Base-by-base conservation (phyloP, 345 rosid species). In the Rubroshorea leprosula region DNA sequence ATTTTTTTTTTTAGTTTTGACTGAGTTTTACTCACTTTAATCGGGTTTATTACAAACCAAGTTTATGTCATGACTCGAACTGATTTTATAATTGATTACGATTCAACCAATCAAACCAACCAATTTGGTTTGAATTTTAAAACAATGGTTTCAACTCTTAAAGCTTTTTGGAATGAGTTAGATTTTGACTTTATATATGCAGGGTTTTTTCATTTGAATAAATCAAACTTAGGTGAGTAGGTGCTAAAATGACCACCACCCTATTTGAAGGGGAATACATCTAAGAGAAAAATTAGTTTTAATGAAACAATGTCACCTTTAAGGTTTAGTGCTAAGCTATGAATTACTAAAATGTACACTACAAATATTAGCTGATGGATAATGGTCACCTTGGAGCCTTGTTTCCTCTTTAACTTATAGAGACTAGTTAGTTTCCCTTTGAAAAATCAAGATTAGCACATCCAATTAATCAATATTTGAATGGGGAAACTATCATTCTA, bases 361-460 rank as follows among this genome's bases (percentile, higher is more conserved):
- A n/a, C n/a, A n/a, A n/a, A 6, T 35, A 35, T 10, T 1, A 35
- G 41, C 12, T 4, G 3, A 35, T 35, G 12, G 29, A 55, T 14
- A 55, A 65, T 16, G 23, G n/a, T 31, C 69, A 83, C 89, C 99
- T 84, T 78, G 85, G 56, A 90, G 80, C 72, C 68, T 82, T 70
- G 79, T 70, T 70, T 87, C 70, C 96, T 77, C 76, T 85, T 94
- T 31, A 78, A 73, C 70, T 80, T 94, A 68, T 80, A 52, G 59
- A 76, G 51, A 72, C 65, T 74, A 51, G 79, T 68, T 63, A 83
- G 68, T 79, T 83, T 85, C 68, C 66, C 83, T 67, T 95, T 90
- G 77, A 62, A 54, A 72, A 38, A 70, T n/a, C 49, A 72, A 51
- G 38, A 71, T 65, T 67, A 60, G 58, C 51, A 71, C 22, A 61